A percentile compares a stretch with the other conserved stretches of the same genome.
Evolutionary conservation across 768 basidiomycete species (phyloP).

Genomic region (Ramaria sp.): DNA sequence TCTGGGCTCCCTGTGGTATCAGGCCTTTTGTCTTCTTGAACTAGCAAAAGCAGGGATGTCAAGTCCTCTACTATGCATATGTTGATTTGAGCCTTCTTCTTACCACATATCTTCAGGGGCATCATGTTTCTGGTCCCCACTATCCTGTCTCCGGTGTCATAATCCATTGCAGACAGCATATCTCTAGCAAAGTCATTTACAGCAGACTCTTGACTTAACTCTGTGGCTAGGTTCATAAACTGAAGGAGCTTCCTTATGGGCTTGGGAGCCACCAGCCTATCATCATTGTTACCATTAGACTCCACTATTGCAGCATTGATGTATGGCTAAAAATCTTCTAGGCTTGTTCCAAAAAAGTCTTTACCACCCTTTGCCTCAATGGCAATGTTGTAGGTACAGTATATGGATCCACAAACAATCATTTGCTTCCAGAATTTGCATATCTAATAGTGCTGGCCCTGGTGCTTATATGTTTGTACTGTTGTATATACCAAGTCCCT

Average conservation of each 20-base stretch:
- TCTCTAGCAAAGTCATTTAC: conserved; percentile 22
- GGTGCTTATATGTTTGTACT: too few species aligned
- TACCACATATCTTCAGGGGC: conserved; percentile 20
- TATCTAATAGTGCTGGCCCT: background rate
- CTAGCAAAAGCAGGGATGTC: conserved; percentile 17
- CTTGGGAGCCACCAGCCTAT: background rate
- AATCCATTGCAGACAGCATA: conserved; percentile 20
- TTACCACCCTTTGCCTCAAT: conserved; percentile 11
- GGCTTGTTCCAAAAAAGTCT: conserved; percentile 17
- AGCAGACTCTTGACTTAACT: conserved; percentile 10
- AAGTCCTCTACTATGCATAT: conserved; percentile 21
- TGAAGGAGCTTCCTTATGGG: conserved; percentile 2
- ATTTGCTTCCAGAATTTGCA: conserved; percentile 15
- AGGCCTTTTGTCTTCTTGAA: conserved; percentile 19
- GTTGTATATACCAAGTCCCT: too few species aligned
- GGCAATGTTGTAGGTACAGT: conserved; percentile 22
- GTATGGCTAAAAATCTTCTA: background rate
- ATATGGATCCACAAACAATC: conserved; percentile 18
- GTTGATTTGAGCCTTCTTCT: conserved; percentile 19
- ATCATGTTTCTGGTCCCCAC: conserved; percentile 18
- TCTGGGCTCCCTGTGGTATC: conserved; percentile 15
- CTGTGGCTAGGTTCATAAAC: background rate
- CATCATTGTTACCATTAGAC: too few species aligned
- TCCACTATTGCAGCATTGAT: background rate
- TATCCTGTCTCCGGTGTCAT: conserved; percentile 13